These are phyloP conservation scores for Bryoerythrophyllum caledonicum DNA, from an alignment of 225 moss, liverwort and hornwort genomes.

Conservation along the genomic window DNA sequence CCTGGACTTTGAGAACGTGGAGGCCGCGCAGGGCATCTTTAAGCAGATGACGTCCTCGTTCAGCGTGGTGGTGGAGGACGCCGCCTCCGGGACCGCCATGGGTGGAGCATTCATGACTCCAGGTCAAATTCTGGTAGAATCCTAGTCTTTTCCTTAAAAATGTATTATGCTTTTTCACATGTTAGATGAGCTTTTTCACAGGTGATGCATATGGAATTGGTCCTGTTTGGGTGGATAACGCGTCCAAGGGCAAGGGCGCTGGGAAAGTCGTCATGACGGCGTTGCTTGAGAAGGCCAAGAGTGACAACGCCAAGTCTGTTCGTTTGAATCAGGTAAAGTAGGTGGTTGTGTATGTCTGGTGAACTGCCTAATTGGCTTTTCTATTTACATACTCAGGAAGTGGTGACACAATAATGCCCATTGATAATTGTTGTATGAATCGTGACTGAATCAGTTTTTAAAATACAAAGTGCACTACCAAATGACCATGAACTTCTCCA, in stretches of 20 bases:
- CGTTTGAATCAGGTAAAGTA: conserved; percentile 48
- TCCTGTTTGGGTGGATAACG: conserved; percentile 23
- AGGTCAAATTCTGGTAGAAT: conserved; percentile 13
- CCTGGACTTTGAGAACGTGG: not conserved
- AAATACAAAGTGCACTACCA: too few relatives aligned
- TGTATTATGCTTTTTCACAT: not conserved
- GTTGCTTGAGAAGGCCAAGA: conserved; percentile 38
- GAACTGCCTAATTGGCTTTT: too few relatives aligned
- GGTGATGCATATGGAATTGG: conserved; percentile 36
- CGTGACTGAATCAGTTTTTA: too few relatives aligned
- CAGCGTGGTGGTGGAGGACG: conserved; percentile 38
- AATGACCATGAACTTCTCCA: too few relatives aligned
- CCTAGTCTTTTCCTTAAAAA: not conserved
- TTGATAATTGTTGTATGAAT: too few relatives aligned
- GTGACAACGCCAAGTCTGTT: conserved; percentile 33
- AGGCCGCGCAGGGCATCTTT: not conserved
- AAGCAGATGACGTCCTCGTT: not conserved
- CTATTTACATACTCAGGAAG: too few relatives aligned
- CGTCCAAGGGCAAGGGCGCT: conserved; percentile 24
- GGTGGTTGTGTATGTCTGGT: too few relatives aligned
- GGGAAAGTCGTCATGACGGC: conserved; percentile 36
- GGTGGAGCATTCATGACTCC: conserved; percentile 26
- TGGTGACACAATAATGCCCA: too few relatives aligned
- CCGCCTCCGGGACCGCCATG: conserved; percentile 26
- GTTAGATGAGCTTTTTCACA: not conserved